Conservation (phyloP, 2,329 filamentous ascomycete species). For the Penicillium italicum region DNA sequence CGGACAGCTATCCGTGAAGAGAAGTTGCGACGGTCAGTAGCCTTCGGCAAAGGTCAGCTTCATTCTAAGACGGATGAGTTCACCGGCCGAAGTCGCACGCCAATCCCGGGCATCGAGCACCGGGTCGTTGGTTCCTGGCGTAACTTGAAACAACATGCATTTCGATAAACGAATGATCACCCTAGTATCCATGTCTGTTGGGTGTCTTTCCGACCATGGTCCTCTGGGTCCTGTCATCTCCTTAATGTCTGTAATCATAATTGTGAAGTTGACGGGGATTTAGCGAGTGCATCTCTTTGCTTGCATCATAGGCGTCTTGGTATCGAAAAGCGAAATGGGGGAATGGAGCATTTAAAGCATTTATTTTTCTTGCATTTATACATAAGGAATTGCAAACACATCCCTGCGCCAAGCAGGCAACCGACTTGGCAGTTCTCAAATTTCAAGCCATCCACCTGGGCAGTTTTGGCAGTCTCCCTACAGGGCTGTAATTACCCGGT, state of each 20-base stretch:
- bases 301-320: conserved; percentile 18
- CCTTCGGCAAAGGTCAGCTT: conserved; percentile 34
- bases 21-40: conserved; percentile 38
- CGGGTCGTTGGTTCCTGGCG: conserved; percentile 36
- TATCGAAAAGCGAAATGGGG: neutral
- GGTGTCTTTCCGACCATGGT: neutral
- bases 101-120: conserved; percentile 30
- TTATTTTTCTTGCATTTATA: conserved; percentile 3
- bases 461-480: neutral
- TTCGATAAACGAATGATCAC: conserved; percentile 22
- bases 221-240: neutral
- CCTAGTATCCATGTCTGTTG: neutral
- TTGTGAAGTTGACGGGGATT: conserved; percentile 6
- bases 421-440: conserved; percentile 1
- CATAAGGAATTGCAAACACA: neutral
- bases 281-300: conserved; percentile 6
- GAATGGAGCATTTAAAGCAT: conserved; percentile 1
- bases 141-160: conserved; percentile 35
- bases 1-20: conserved; percentile 49
- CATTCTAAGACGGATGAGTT: conserved; percentile 34
- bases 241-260: conserved; percentile 22
- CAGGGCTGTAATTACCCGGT: neutral
- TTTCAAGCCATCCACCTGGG: neutral
- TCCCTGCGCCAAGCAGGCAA: conserved; percentile 1
- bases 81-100: conserved; percentile 28